Evolutionary conservation across 129 eudicot species (phyloP).

Genomic region (Arctium lappa): DNA sequence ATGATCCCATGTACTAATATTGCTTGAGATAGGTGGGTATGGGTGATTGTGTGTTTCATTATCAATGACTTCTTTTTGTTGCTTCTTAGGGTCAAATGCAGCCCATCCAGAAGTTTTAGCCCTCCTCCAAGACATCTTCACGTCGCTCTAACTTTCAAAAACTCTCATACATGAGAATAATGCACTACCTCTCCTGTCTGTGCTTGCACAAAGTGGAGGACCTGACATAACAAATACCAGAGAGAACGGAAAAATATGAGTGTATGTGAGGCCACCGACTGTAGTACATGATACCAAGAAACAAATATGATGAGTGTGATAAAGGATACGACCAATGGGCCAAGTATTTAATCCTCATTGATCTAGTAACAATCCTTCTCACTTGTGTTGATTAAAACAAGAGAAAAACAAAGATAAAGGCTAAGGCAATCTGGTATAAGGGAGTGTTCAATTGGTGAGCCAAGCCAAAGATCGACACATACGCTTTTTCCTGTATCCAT

Average conservation of each 20-base stretch:
- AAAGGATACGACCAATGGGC: not conserved
- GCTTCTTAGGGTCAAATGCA: constrained; percentile 69
- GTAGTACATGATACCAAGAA: not conserved
- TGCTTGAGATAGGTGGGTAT: constrained; percentile 58
- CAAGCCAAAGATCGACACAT: not conserved
- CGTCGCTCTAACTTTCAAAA: constrained; percentile 3
- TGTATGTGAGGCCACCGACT: not conserved
- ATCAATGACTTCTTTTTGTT: constrained; percentile 28
- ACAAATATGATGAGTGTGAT: not conserved
- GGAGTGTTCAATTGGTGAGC: too few relatives aligned
- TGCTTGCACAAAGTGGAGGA: not conserved
- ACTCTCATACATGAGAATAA: constrained; percentile 6
- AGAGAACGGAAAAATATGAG: not conserved
- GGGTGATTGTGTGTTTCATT: constrained; percentile 37
- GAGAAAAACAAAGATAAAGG: not conserved
- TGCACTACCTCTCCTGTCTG: not conserved
- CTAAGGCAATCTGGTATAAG: not conserved
- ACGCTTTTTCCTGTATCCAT: not conserved
- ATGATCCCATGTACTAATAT: constrained; percentile 14
- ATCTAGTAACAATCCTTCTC: not conserved
- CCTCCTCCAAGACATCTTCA: constrained; percentile 51
- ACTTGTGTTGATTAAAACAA: not conserved
- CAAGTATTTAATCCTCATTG: not conserved
- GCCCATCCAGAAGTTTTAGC: constrained; percentile 78
- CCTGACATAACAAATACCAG: constrained; percentile 15